Evolutionary conservation across 2,329 filamentous ascomycete species (phyloP), one percentile per base, ranked within the genome.

Genomic region (Huntiella moniliformis): DNA sequence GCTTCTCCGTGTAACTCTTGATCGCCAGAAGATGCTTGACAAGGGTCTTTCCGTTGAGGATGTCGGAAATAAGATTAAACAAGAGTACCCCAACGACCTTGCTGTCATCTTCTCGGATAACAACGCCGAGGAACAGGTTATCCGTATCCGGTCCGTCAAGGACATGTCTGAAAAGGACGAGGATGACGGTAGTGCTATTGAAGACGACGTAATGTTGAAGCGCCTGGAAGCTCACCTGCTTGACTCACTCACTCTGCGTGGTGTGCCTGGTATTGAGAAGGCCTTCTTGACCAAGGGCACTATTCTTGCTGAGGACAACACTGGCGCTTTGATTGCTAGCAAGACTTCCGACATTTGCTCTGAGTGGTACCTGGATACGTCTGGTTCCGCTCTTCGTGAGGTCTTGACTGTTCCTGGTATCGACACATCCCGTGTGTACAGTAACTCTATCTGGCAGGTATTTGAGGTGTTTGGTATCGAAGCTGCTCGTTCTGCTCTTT

Each of bases 51-150:
- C 77, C 32, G 87, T 98, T 49, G 81, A 91, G 51, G 86, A 98
- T 56, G 88, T 98, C 51, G 88, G 88, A 31, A 67, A 73, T 51
- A 82, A 78, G 57, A 91, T 98, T 64, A 94, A 92, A 67, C 77
- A 87, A 53, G 79, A 86, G 45, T 98, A 93, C 58, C 72, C 77
- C 15, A 77, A 72, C 51, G 86, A 94, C 61, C 67, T 96, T 54
- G 85, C 85, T 11, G 79, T 98, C 53, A 87, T 98, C 50, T 94
- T 93, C 69, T 94, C 86, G 63, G 91, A 98, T 62, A 91, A 95
- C 68, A 98, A 98, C 61, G 87, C 88, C 7, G 87, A 95, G 53
- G 79, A 92, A 59, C 86, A 92, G 60, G 81, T 96, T 39, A 85
- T 98, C 54, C 91, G 91, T 60, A 81, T 95, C 53, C 82, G 91